Evolutionary conservation across 2,329 filamentous ascomycete genomes (phyloP), one percentile per base, ranked within the genome.

Genomic region (Pseudogymnoascus sp.): DNA sequence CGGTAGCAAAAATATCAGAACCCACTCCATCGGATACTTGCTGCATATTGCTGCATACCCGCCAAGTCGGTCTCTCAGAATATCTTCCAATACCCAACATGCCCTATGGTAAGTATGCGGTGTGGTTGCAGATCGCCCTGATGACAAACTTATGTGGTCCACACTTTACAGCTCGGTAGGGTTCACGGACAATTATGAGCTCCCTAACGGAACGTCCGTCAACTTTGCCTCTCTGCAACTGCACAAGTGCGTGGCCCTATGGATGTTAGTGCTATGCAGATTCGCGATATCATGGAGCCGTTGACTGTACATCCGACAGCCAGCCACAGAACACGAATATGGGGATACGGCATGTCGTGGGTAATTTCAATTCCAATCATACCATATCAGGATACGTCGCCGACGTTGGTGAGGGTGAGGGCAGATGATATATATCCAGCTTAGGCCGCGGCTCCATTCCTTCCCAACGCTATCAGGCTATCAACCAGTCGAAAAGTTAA

Each of bases 161-260:
- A 56, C 50, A 56, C 50, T 56, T 56, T 56, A 64, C 68, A 72
- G 69, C 70, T 71, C 31, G 65, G 68, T 71, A 71, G 68, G 70
- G 70, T 67, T 71, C 66, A 62, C 64, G 53, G 50, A 56, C 67
- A 70, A 67, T 65, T 69, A 68, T 70, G 64, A 68, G 69, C 68
- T 70, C 64, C 65, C 62, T 64, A 63, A 50, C 63, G 63, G 50
- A 56, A 56, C 11, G 50, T 56, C 50, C 50, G 50, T 21, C 50
- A 56, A 35, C 23, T 56, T 56, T 56, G 50, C 50, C 50, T 56
- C 50, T 56, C 50, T 56, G 50, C 50, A 56, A 56, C 50, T 56
- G 50, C 50, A 56, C 50, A 56, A 56, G 50, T 33, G 50, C 26
- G 17, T 56, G 4, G 50, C 50, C 50, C 50, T 56, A 56, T 56